A percentile compares a stretch with the other conserved stretches of the same genome.
Conservation (phyloP, 2,329 filamentous ascomycete species). For the Biscogniauxia marginata region DNA sequence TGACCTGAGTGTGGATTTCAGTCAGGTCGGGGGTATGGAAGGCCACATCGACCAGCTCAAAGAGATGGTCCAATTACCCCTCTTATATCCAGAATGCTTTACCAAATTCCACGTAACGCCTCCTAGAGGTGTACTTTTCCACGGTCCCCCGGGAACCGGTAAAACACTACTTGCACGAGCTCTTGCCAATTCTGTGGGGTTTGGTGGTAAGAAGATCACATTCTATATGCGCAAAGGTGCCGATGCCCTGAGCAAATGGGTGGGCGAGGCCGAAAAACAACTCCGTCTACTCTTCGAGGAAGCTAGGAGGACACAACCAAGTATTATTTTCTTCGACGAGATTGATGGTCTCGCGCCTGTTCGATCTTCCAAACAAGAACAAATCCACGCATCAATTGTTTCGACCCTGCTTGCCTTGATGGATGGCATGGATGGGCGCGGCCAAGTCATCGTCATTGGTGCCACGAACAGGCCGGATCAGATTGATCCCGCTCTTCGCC, state of each 20-base stretch:
- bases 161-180: slow-evolving; percentile 96
- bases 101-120: slow-evolving; percentile 88
- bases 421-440: slow-evolving; percentile 98
- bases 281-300: slow-evolving; percentile 92
- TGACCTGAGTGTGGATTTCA: slow-evolving; percentile 89
- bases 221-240: slow-evolving; percentile 99
- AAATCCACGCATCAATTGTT: slow-evolving; percentile 97
- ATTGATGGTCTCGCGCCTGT: slow-evolving; percentile 97
- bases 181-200: slow-evolving; percentile 84
- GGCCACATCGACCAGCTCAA: slow-evolving; percentile 96
- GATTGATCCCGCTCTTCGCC: slow-evolving; percentile 90
- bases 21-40: slow-evolving; percentile 87
- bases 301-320: slow-evolving; percentile 90
- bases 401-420: slow-evolving; percentile 91
- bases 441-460: slow-evolving; percentile 97
- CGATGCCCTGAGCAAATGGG: slow-evolving; percentile 97
- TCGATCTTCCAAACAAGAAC: slow-evolving; percentile 95
- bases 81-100: slow-evolving; percentile 95
- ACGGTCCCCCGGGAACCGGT: slow-evolving; percentile 94
- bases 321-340: slow-evolving; percentile 99
- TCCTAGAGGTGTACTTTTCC: slow-evolving; percentile 91
- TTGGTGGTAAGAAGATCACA: slow-evolving; percentile 89
- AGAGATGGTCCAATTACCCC: slow-evolving; percentile 94
- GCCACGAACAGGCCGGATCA: slow-evolving; percentile 98
- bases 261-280: slow-evolving; percentile 95